Evolutionary conservation across 1,284 basidiomycete species (phyloP), one percentile per base, ranked within the genome.

Genomic region (Ustilago tritici): DNA sequence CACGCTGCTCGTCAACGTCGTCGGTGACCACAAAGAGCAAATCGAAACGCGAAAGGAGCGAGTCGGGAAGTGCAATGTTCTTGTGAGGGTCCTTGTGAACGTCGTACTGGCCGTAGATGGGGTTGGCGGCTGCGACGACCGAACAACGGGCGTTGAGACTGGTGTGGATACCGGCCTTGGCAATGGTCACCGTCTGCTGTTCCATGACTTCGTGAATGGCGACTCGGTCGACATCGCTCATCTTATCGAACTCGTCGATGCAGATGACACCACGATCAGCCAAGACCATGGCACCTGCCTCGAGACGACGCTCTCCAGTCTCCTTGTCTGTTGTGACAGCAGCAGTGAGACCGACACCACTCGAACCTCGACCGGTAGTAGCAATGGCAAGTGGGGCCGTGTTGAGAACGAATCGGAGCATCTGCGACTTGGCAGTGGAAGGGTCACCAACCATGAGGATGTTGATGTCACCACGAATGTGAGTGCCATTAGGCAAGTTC

Each of bases 121-220:
- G 97, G 87, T 99, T 99, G 52, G 97, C 97, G 34, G 97, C 97
- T 8, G 97, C 97, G 54, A 99, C 92, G 41, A 99, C 97, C 80
- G 94, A 97, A 87, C 96, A 99, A 47, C 97, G 91, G 4, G 97
- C 97, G 87, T 99, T 99, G 79, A 99, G 89, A 82, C 93, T 95
- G 0, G 97, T 99, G 87, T 98, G 96, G 79, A 99, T 99, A 72
- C 97, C 97, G 12, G 97, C 97, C 86, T 99, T 99, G 68, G 97
- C 97, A 79, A 99, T 99, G 1, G 97, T 98, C 60, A 99, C 95
- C 0, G 97, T 99, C 79, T 88, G 87, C 87, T 98, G 96, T 87
- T 99, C 96, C 97, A 99, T 99, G 83, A 98, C 97, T 91, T 99
- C 97, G 88, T 99, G 97, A 81, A 99, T 99, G 35, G 97, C 96